Evolutionary conservation across 2,329 filamentous ascomycete genomes (phyloP), one percentile per base, ranked within the genome.

Genomic region (Hypoxylon sp.): DNA sequence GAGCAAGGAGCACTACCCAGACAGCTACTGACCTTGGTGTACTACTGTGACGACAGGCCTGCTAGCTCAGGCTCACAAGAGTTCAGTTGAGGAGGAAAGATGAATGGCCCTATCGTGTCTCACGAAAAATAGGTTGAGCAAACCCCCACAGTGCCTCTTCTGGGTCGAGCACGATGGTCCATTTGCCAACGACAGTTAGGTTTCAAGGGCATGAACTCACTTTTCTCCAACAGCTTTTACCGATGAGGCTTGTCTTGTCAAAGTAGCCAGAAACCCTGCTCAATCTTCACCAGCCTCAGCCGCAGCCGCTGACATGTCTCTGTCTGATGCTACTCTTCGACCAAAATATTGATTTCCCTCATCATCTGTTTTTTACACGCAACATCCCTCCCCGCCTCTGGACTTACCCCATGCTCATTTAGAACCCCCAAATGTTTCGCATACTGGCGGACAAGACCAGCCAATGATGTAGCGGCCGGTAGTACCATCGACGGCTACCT

Each of bases 381-480:
- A 28, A 28, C 8, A 28, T 28, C 4, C 26, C 4, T 8, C 4
- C 26, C 4, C 26, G 8, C 30, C 51, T 37, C 46, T 62, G 44
- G 53, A 47, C 53, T 44, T 34, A 59, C 58, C 50, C 54, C 49
- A 60, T 59, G 51, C 39, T 51, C 62, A 67, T 58, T 62, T 63
- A 3, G 53, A 59, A 56, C 70, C 64, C 68, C 64, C 59, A 63
- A 62, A 62, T 64, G 55, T 67, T 62, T 63, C 62, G 52, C 62
- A 61, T 61, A 65, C 61, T 63, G 34, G 61, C 58, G 56, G 59
- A 62, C 60, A 64, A 62, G 64, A 52, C 67, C 59, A 68, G 64
- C 69, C 65, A 70, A 70, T 72, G 58, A 50, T 62, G 56, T 64
- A 69, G 60, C 62, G 67, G 64, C 49, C 53, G 59, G 70, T 72